Base-by-base conservation (phyloP, 192 early-diverging fungal species). In the Rhizoclosmatium globosum region DNA sequence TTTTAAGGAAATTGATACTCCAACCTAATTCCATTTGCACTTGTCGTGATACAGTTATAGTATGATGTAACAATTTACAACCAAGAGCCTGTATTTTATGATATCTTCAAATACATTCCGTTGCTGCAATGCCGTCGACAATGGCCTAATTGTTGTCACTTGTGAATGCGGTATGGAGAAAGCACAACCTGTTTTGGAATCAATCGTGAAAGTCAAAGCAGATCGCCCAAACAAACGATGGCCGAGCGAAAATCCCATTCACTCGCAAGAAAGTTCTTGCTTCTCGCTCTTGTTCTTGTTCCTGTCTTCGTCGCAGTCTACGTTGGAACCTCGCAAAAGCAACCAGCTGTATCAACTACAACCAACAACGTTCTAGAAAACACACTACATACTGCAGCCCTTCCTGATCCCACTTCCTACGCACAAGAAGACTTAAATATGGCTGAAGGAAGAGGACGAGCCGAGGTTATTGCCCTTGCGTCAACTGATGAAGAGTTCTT, bases 401-500 rank as follows among this genome's bases (percentile, higher is more conserved):
- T 56, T 9, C 53, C 42, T 46, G 19, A 17, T 68, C 43, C 43
- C 66, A 41, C 4, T 17, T 11, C 4, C 66, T 11, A 23, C 43
- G 31, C n/a, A 17, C 43, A 23, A 11, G 31, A 68, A 23, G 39
- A 41, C n/a, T 4, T 48, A 39, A 71, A 11, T 7, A 56, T 48
- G 45, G 69, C 45, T 21, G 64, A 31, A 31, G 31, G 64, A n/a
- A 38, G 69, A 31, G 50, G 50, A 53, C 13, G 56, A 13, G n/a
- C 38, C 11, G 69, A 71, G 9, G 47, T 71, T 17, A 56, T 71
- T 48, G 47, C 39, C 50, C 50, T 74, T 19, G 72, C 72, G 2
- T 61, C 85, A 6, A 74, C 74, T 45, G 78, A 87, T 56, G 87
- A 86, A 13, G 87, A 88, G 61, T 89, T 84, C 78, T 48, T 79